Evolutionary conservation across 2,329 filamentous ascomycete genomes (phyloP), one percentile per base, ranked within the genome.

Genomic region (Xylaria polymorpha): DNA sequence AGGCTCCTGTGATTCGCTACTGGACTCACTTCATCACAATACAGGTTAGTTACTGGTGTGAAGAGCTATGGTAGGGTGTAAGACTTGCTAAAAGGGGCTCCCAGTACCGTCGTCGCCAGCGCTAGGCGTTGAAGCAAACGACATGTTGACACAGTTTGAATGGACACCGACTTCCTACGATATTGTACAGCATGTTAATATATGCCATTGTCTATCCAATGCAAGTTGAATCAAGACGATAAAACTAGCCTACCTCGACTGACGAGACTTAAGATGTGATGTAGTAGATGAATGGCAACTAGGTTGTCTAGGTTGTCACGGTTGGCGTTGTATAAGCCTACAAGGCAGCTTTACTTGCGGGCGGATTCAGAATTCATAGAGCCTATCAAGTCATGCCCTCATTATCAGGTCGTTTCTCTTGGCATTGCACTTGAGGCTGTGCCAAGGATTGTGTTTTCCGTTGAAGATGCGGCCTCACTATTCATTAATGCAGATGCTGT

Each of bases 11-110:
- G 43, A 64, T 18, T 64, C 62, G 35, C 9, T n/a, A 22, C 32
- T 20, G 6, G 44, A 58, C 14, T 50, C 55, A n/a, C 62, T 64
- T 32, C 14, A 59, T 51, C 35, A 43, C 14, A 37, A 50, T 8
- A 35, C 10, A 58, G 20, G 22, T 64, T 64, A 64, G 53, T 22
- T 18, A 58, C 15, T 39, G 20, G 6, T 1, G 5, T 8, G 9
- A 39, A 22, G 35, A 15, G 22, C 2, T 46, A 9, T n/a, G 12
- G n/a, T 5, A 29, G 41, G 29, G 7, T 1, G 20, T 46, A 29
- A 39, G 43, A 64, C 61, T 64, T 64, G 32, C 61, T 64, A n/a
- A 9, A 39, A 48, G 20, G 9, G 35, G 14, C 41, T 37, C 29
- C 20, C 51, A 22, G 32, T 35, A 37, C 57, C 51, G 9, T 57